Evolutionary conservation across 2,329 filamentous ascomycete genomes (phyloP).

Genomic region (Arthrobotrys conoides): DNA sequence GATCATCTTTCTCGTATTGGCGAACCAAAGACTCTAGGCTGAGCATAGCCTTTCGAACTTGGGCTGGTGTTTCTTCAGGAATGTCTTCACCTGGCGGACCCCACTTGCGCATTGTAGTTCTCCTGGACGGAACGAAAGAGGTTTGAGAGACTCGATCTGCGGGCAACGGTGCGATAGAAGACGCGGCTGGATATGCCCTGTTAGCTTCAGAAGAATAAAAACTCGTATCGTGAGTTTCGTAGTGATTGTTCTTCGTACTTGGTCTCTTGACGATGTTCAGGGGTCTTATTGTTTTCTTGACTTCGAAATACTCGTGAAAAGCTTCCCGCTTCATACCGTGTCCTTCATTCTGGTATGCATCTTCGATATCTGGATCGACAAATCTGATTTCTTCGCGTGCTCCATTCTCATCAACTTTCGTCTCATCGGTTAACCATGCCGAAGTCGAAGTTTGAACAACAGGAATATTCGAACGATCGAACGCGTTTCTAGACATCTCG

Average conservation of each 20-base stretch:
- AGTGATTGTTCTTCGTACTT: constrained; percentile 6
- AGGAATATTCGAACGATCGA: neutral
- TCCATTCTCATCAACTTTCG: neutral
- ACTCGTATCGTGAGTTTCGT: neutral
- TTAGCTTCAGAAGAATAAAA: neutral
- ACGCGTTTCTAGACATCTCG: constrained; percentile 11
- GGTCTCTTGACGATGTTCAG: constrained; percentile 21
- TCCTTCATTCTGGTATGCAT: constrained; percentile 31
- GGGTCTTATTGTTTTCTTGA: constrained; percentile 31
- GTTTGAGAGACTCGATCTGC: neutral
- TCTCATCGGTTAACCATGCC: neutral
- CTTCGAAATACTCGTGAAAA: constrained; percentile 39
- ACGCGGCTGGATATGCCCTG: neutral
- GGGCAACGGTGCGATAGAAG: too few relatives aligned
- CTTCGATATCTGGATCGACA: constrained; percentile 19
- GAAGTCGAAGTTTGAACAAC: neutral
- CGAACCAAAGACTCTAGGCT: constrained; percentile 28
- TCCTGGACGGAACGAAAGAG: constrained; percentile 3
- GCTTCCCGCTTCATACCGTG: constrained; percentile 28
- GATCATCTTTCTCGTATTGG: neutral
- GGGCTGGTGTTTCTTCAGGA: constrained; percentile 2
- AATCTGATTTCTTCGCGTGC: constrained; percentile 1
- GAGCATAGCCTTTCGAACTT: constrained; percentile 33
- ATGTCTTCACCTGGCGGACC: constrained; percentile 26
- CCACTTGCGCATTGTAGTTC: constrained; percentile 7